Evolutionary conservation across 208 protist genomes (phyloP), one percentile per base, ranked within the genome.

Genomic region (Acanthamoeba lenticulata): DNA sequence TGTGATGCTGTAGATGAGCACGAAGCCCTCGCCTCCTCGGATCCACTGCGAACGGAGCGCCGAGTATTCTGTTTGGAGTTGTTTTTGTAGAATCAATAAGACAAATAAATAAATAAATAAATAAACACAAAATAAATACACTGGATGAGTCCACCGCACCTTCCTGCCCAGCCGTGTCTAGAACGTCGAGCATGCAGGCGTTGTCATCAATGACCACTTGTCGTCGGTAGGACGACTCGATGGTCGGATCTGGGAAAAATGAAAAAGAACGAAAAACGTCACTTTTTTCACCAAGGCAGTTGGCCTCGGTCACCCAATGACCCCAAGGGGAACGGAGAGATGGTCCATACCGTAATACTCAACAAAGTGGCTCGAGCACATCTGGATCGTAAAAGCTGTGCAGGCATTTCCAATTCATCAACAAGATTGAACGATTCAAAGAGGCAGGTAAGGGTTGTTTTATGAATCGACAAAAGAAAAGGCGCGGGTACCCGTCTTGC

Each of bases 1-100:
- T 40, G 83, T 90, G 57, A 96, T 94, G 29, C 86, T 55, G 90
- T 96, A 96, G 15, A 96, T 5, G 17, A 95, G 85, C 32, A 96
- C 32, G 90, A 96, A 96, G 29, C 96, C 96, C 32, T 97, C 96
- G 15, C 95, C 95, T 32, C 24, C 93, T 52, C 93, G 86, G 32
- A 97, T 97, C 47, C 97, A 97, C 88, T 94, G 89, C 45, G 94
- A 94, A 29, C 95, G 81, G 0, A 97, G 36, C 34, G 94, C 90
- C 38, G 49, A 93, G 60, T 96, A 97, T 42, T 97, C 96, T 83
- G 42, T 11, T 2, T 27, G 1, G 17, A 17, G 55, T n/a, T 5
- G 3, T 29, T 60, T 15, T 1, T 60, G 3, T 29, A 19, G 0
- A 2, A 19, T 29, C 5, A 62, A 62, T 24, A 27, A 7, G 21